A percentile compares a stretch with the other conserved stretches of the same genome.
phyloP scores from a whole-genome alignment of 2,329 filamentous ascomycete genomes.

The Beauveria brongniartii region DNA sequence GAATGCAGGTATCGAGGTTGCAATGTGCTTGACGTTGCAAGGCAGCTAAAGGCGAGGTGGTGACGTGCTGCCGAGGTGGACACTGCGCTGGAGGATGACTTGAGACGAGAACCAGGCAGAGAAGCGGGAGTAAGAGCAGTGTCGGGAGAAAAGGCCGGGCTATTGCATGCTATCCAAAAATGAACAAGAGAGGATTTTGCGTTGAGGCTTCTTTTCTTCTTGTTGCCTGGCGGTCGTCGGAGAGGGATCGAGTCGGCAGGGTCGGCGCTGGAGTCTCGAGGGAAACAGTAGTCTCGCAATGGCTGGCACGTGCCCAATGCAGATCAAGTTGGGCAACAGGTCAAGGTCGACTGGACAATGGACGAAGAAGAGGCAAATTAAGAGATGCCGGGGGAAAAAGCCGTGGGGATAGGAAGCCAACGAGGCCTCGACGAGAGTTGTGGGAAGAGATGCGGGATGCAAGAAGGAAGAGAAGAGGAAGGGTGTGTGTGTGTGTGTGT shows the following conservation, averaged over 20 bases:
- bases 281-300: background rate
- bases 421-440: conserved; percentile 13
- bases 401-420: conserved; percentile 1
- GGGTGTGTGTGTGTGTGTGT: conserved; percentile 15
- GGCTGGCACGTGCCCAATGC: conserved; percentile 6
- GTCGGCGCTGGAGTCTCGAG: background rate
- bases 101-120: background rate
- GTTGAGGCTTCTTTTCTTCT: background rate
- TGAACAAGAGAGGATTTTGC: background rate
- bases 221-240: background rate
- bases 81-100: background rate
- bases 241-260: background rate
- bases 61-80: conserved; percentile 2
- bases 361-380: background rate
- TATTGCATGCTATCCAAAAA: conserved; percentile 13
- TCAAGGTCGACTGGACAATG: background rate
- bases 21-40: background rate
- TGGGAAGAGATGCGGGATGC: conserved; percentile 13
- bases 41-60: background rate
- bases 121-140: background rate
- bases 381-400: background rate
- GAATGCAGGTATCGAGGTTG: background rate
- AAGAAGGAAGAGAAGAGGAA: conserved; percentile 21
- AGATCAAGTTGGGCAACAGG: background rate
- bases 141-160: background rate